A percentile compares a stretch with the other conserved stretches of the same genome.
These are phyloP conservation scores for Fusarium sp. DNA, from an alignment of 2,329 filamentous ascomycete genomes.

Conservation along the genomic window DNA sequence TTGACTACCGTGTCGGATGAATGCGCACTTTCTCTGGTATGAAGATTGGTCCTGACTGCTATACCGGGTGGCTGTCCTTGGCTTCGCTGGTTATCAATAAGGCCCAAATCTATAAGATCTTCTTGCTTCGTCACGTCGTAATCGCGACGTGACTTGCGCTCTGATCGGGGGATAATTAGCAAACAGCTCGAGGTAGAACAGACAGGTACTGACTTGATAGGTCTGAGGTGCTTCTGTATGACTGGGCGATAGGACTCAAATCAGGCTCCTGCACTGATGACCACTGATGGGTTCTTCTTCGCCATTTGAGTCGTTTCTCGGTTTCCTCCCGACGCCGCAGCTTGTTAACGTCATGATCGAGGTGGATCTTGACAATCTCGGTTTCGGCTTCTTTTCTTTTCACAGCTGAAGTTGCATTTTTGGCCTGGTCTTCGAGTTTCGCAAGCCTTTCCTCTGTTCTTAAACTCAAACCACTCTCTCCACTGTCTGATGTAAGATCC, in stretches of 20 bases:
- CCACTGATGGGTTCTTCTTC: conserved; percentile 60
- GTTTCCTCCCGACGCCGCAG: conserved; percentile 58
- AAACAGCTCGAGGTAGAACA: neutral
- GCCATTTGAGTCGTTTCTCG: conserved; percentile 59
- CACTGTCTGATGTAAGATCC: conserved; percentile 62
- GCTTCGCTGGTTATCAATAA: neutral
- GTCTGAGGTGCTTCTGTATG: conserved; percentile 45
- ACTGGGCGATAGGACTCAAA: conserved; percentile 63
- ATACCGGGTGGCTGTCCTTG: neutral
- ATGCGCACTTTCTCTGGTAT: conserved; percentile 22
- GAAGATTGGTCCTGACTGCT: neutral
- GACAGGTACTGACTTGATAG: conserved; percentile 43
- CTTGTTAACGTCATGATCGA: conserved; percentile 51
- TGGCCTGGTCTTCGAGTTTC: conserved; percentile 49
- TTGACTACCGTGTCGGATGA: conserved; percentile 56
- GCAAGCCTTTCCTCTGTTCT: conserved; percentile 50
- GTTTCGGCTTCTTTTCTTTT: conserved; percentile 60
- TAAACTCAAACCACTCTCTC: conserved; percentile 52
- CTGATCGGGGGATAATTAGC: conserved; percentile 28
- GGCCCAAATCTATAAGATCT: conserved; percentile 26
- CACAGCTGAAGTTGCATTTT: conserved; percentile 52
- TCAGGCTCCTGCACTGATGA: conserved; percentile 62
- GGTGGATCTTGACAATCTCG: conserved; percentile 51
- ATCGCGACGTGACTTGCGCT: conserved; percentile 10
- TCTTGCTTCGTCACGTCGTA: neutral